phyloP scores from a whole-genome alignment of 176 grass and related monocot genomes.

The Oryza australiensis region DNA sequence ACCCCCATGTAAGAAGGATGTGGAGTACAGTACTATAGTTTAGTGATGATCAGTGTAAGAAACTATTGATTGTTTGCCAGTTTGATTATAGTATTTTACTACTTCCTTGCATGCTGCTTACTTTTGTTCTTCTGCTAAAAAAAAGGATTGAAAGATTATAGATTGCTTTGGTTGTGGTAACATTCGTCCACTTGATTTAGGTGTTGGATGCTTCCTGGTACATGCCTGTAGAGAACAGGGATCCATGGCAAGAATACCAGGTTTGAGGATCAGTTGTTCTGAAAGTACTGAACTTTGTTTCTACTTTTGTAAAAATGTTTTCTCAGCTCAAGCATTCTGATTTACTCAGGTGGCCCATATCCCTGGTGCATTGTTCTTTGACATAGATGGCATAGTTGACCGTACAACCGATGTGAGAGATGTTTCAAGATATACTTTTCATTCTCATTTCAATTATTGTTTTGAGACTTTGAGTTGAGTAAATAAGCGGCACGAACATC shows the following conservation, averaged over 20 bases:
- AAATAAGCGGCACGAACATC: neutral
- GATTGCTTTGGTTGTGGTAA: neutral
- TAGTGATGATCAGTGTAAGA: slow-evolving; percentile 2
- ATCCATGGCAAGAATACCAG: slow-evolving; percentile 85
- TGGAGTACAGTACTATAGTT: neutral
- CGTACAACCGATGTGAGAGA: slow-evolving; percentile 67
- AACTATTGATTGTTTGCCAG: neutral
- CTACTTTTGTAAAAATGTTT: slow-evolving; percentile 16
- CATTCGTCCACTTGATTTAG: slow-evolving; percentile 33
- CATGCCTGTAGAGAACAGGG: slow-evolving; percentile 75
- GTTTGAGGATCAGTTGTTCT: slow-evolving; percentile 29
- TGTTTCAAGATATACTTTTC: neutral
- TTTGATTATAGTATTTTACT: slow-evolving; percentile 16
- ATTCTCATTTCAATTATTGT: neutral
- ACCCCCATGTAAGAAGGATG: neutral
- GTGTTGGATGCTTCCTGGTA: slow-evolving; percentile 97
- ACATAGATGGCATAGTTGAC: slow-evolving; percentile 77
- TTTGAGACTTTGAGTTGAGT: neutral
- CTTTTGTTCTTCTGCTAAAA: neutral
- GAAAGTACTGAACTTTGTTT: neutral
- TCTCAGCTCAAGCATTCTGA: slow-evolving; percentile 35
- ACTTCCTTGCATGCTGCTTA: neutral
- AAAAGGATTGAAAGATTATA: neutral
- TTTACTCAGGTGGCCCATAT: slow-evolving; percentile 68
- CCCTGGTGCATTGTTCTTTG: slow-evolving; percentile 78